These are phyloP conservation scores for Limnomonas spitsbergensis DNA, from an alignment of 139 green algal genomes.

Conservation along the genomic window DNA sequence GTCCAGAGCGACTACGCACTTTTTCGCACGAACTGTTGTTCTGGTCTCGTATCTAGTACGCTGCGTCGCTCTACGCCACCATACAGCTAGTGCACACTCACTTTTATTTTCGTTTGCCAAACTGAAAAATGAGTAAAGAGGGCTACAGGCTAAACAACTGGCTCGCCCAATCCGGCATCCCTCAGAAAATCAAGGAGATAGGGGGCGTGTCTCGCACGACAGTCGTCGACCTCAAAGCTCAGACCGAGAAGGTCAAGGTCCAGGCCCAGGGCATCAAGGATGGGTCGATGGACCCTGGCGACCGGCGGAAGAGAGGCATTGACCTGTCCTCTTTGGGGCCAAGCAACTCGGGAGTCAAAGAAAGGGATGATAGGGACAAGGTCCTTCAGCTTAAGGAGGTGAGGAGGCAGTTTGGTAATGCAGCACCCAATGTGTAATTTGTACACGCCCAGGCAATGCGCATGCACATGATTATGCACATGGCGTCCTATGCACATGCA, in stretches of 20 bases:
- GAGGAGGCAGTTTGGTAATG: no score
- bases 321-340: background rate
- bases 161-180: background rate
- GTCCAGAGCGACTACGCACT: background rate
- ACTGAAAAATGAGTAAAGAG: background rate
- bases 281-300: background rate
- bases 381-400: background rate
- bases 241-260: background rate
- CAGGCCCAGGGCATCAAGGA: background rate
- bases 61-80: background rate
- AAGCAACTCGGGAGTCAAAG: background rate
- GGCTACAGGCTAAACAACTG: background rate
- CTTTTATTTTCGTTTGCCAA: background rate
- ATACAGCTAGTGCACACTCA: background rate
- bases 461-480: no score
- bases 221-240: background rate
- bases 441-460: no score
- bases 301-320: background rate
- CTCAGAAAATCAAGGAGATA: background rate
- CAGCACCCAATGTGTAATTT: no score
- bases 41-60: background rate
- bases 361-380: background rate
- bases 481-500: no score
- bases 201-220: background rate
- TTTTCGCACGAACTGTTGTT: background rate